A percentile compares a stretch with the other conserved stretches of the same genome.
Evolutionary conservation across 1,284 basidiomycete species (phyloP).

Genomic region (Cryptococcus sp.): DNA sequence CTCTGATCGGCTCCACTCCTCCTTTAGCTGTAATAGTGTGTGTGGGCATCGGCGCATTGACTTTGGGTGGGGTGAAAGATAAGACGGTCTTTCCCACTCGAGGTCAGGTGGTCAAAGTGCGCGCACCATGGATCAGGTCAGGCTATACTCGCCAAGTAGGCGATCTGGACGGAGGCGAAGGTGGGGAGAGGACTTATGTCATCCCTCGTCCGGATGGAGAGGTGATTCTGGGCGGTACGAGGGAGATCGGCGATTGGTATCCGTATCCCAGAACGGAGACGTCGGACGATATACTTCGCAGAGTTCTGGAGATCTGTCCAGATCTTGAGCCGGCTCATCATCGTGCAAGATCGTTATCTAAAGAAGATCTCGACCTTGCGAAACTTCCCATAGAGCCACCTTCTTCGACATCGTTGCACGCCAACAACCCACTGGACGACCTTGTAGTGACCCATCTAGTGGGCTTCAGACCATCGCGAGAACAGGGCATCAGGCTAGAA

Average conservation of each 20-base stretch:
- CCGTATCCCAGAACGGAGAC: constrained; percentile 39
- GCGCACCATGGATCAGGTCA: constrained; percentile 51
- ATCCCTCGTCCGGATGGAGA: constrained; percentile 49
- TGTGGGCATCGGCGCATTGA: constrained; percentile 60
- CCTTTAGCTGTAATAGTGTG: constrained; percentile 68
- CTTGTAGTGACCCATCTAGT: constrained; percentile 31
- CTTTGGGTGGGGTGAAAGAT: constrained; percentile 58
- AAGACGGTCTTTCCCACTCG: constrained; percentile 58
- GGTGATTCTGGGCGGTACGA: constrained; percentile 51
- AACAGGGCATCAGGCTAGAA: constrained; percentile 39
- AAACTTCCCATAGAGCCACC: neutral
- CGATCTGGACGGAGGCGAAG: constrained; percentile 43
- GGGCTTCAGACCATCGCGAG: constrained; percentile 45
- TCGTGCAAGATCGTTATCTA: neutral
- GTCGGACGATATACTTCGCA: constrained; percentile 35
- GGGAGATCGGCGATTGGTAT: constrained; percentile 48
- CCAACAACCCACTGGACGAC: constrained; percentile 13
- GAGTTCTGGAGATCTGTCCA: constrained; percentile 45
- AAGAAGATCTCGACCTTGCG: neutral
- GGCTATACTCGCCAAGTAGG: constrained; percentile 50
- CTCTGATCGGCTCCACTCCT: constrained; percentile 20
- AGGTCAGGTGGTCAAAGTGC: constrained; percentile 59
- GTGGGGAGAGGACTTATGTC: constrained; percentile 50
- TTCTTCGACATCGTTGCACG: neutral
- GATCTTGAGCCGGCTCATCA: constrained; percentile 24